A percentile compares a stretch with the other conserved stretches of the same genome.
These are phyloP conservation scores for Artemisia princeps DNA, from an alignment of 140 eudicot genomes.

Conservation along the genomic window DNA sequence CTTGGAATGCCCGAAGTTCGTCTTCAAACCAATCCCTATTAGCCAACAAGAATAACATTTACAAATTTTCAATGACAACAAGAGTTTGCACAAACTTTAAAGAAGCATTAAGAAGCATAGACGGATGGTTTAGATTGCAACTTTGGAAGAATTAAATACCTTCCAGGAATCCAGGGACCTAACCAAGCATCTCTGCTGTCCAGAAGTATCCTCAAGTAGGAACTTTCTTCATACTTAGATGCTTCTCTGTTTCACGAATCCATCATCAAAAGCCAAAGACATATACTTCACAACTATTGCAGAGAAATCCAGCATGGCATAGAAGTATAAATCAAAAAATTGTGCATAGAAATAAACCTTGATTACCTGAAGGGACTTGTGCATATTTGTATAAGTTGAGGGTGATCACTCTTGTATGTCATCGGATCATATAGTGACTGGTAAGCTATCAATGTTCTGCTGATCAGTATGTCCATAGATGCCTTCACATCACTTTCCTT, in stretches of 20 bases:
- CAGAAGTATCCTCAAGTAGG: constrained; percentile 82
- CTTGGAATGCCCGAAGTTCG: constrained; percentile 94
- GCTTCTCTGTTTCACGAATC: constrained; percentile 56
- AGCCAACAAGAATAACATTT: constrained; percentile 18
- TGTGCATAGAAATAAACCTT: constrained; percentile 8
- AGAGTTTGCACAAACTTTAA: constrained; percentile 11
- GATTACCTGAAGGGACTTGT: constrained; percentile 78
- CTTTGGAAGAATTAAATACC: constrained; percentile 38
- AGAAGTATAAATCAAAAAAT: constrained; percentile 6
- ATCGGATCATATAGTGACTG: constrained; percentile 80
- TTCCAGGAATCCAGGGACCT: constrained; percentile 99
- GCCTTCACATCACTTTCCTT: constrained; percentile 46
- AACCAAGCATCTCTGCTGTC: constrained; percentile 95
- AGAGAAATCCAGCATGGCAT: constrained; percentile 4
- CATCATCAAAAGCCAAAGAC: constrained; percentile 19
- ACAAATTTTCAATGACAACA: neutral
- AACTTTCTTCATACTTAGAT: constrained; percentile 77
- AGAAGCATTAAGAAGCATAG: constrained; percentile 11
- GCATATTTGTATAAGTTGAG: constrained; percentile 71
- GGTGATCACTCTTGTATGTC: constrained; percentile 70
- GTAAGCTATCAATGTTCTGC: constrained; percentile 59
- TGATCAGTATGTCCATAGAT: constrained; percentile 53
- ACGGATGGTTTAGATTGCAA: neutral
- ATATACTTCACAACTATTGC: constrained; percentile 14
- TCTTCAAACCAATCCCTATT: constrained; percentile 97